These are phyloP conservation scores for Paramecium octaurelia DNA, from an alignment of 73 alveolate genomes.

Conservation along the genomic window DNA sequence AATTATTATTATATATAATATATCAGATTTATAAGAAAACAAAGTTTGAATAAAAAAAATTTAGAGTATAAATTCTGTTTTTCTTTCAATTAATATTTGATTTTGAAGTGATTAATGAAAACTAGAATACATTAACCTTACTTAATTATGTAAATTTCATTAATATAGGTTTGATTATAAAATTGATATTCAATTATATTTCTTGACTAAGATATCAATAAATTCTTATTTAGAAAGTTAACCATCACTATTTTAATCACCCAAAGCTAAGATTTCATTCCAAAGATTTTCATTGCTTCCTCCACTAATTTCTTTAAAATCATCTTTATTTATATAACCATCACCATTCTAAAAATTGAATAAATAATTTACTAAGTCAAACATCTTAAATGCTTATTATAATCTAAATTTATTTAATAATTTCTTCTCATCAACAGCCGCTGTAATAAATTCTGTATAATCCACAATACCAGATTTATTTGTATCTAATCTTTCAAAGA, in stretches of 20 bases:
- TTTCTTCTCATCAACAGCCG: not conserved
- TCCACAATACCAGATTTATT: constrained; percentile 46
- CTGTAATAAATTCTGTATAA: constrained; percentile 22
- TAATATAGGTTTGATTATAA: too few species aligned
- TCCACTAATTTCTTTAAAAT: not conserved
- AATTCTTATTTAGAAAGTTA: not conserved
- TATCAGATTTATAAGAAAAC: too few species aligned
- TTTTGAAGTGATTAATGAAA: too few species aligned
- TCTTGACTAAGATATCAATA: not conserved
- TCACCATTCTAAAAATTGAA: not conserved
- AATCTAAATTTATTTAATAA: not conserved
- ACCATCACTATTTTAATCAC: not conserved
- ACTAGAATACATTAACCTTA: too few species aligned
- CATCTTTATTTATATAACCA: constrained; percentile 28
- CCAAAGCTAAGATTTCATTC: not conserved
- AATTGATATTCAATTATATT: not conserved
- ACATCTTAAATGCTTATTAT: constrained; percentile 1
- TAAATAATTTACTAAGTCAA: not conserved
- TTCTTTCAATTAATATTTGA: too few species aligned
- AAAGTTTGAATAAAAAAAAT: too few species aligned
- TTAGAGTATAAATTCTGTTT: too few species aligned
- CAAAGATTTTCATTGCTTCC: not conserved
- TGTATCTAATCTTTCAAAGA: constrained; percentile 32
- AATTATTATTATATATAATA: too few species aligned
- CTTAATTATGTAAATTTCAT: too few species aligned